These are phyloP conservation scores for Ichthyophthirius multifiliis DNA, from an alignment of 169 alveolate genomes.

Conservation along the genomic window DNA sequence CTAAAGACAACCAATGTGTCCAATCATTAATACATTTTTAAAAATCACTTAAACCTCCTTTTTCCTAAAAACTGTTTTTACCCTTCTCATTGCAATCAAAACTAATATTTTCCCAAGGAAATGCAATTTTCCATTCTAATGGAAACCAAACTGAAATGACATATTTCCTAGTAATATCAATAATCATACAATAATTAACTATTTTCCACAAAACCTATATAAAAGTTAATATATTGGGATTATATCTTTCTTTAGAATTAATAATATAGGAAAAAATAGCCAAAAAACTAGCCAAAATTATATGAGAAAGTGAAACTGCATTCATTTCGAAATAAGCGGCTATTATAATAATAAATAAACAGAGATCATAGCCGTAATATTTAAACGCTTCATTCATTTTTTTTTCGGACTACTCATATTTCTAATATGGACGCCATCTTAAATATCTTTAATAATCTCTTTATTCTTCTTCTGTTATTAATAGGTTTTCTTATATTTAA, in stretches of 20 bases:
- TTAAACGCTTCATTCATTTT: neutral
- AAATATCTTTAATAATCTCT: neutral
- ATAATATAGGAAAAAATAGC: neutral
- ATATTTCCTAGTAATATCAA: conserved; percentile 2
- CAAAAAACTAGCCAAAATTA: neutral
- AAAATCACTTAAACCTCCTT: neutral
- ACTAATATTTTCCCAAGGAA: neutral
- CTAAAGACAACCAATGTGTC: conserved; percentile 35
- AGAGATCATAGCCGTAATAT: neutral
- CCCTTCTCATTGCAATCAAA: neutral
- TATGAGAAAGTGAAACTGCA: neutral
- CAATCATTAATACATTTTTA: conserved; percentile 20
- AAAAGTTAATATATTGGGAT: neutral
- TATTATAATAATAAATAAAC: neutral
- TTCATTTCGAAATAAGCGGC: conserved; percentile 5
- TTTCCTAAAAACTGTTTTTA: neutral
- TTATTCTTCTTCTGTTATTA: neutral
- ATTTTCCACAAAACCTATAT: neutral
- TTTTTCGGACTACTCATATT: neutral
- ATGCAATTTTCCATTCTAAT: neutral
- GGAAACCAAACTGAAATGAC: neutral
- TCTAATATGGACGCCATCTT: neutral
- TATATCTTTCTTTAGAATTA: neutral
- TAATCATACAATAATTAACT: neutral
- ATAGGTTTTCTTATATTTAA: neutral